phyloP scores from a whole-genome alignment of 2,329 filamentous ascomycete species.

The Fusarium pseudoanthophilum region DNA sequence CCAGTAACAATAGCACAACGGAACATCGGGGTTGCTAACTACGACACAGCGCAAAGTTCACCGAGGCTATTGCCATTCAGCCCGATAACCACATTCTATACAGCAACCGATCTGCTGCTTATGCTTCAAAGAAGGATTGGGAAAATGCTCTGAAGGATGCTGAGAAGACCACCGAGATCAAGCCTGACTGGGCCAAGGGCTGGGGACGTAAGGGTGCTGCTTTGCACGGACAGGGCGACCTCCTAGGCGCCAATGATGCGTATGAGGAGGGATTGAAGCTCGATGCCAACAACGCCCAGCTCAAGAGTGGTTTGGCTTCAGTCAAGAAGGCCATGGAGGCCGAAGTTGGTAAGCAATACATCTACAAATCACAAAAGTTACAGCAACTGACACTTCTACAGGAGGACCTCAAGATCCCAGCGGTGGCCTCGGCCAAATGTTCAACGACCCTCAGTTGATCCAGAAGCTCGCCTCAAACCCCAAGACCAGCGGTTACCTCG shows the following conservation, averaged over 20 bases:
- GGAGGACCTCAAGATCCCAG: slow-evolving; percentile 66
- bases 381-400: slow-evolving; percentile 19
- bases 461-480: slow-evolving; percentile 94
- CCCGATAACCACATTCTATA: slow-evolving; percentile 95
- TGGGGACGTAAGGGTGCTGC: slow-evolving; percentile 95
- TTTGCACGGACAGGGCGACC: slow-evolving; percentile 85
- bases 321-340: slow-evolving; percentile 88
- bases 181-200: slow-evolving; percentile 98
- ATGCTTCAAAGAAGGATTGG: slow-evolving; percentile 92
- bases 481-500: slow-evolving; percentile 85
- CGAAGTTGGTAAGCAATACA: slow-evolving; percentile 49
- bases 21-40: slow-evolving; percentile 30
- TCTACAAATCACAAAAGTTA: background rate
- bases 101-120: slow-evolving; percentile 91
- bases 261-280: slow-evolving; percentile 95
- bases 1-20: background rate
- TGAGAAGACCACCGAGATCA: slow-evolving; percentile 91
- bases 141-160: slow-evolving; percentile 87
- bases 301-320: slow-evolving; percentile 86
- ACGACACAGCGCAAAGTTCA: slow-evolving; percentile 82
- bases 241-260: slow-evolving; percentile 86
- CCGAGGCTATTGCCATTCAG: slow-evolving; percentile 89
- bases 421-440: slow-evolving; percentile 88
- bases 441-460: slow-evolving; percentile 90
- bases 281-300: slow-evolving; percentile 89